Conservation (phyloP, 345 rosid species). For the Citrus sinensis region DVS_A1.0 CM039165.1:29498001-29498500, state of each 20-base stretch:
- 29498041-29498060: slow-evolving; percentile 2
- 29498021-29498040: background rate
- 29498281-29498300: slow-evolving; percentile 30
- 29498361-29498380: background rate
- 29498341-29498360: background rate
- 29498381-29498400: background rate
- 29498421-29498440: slow-evolving; percentile 43
- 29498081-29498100: slow-evolving; percentile 40
- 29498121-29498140: slow-evolving; percentile 64
- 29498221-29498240: slow-evolving; percentile 42
- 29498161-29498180: slow-evolving; percentile 1
- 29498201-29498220: slow-evolving; percentile 16
- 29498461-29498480: slow-evolving; percentile 43
- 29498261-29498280: slow-evolving; percentile 62
- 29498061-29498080: slow-evolving; percentile 7
- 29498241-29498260: slow-evolving; percentile 64
- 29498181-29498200: background rate
- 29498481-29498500: slow-evolving; percentile 39
- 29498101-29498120: slow-evolving; percentile 58
- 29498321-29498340: background rate
- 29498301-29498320: slow-evolving; percentile 44
- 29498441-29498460: slow-evolving; percentile 46
- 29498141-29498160: slow-evolving; percentile 5
- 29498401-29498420: background rate
- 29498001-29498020: slow-evolving; percentile 4